Percentiles rank a stretch among this genome's conserved stretches.
Conservation (phyloP, 1,284 basidiomycete genomes). For the Agroathelia rolfsii region DNA sequence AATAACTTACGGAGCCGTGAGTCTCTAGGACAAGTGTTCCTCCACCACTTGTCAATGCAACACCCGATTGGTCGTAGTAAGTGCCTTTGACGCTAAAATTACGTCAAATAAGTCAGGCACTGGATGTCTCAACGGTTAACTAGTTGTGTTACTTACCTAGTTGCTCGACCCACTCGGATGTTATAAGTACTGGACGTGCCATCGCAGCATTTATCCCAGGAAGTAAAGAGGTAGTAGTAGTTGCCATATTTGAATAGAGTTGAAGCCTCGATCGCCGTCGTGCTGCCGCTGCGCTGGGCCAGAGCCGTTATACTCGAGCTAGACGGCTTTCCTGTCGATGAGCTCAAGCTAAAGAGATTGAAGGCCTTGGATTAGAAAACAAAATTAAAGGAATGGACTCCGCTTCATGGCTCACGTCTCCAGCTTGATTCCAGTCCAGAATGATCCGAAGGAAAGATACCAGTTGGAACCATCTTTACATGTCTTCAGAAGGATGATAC, state of each 20-base stretch:
- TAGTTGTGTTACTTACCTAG: slow-evolving; percentile 28
- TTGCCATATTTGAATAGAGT: slow-evolving; percentile 32
- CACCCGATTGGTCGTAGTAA: slow-evolving; percentile 38
- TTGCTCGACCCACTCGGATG: slow-evolving; percentile 43
- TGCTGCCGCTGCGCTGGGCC: slow-evolving; percentile 31
- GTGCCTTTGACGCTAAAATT: slow-evolving; percentile 28
- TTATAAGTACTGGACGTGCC: slow-evolving; percentile 48
- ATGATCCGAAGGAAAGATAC: slow-evolving; percentile 40
- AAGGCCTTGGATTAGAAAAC: slow-evolving; percentile 1
- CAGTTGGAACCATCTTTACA: slow-evolving; percentile 28
- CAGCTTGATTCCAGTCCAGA: slow-evolving; percentile 41
- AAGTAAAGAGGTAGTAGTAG: slow-evolving; percentile 48
- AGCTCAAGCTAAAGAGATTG: slow-evolving; percentile 23
- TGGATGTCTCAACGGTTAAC: slow-evolving; percentile 1
- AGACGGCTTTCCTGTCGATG: slow-evolving; percentile 33
- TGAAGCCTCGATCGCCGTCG: slow-evolving; percentile 38
- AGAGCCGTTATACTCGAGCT: slow-evolving; percentile 30
- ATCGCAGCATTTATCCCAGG: slow-evolving; percentile 46
- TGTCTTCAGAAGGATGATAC: slow-evolving; percentile 1
- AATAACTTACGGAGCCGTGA: slow-evolving; percentile 32
- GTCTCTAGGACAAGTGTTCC: slow-evolving; percentile 41
- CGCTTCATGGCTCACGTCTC: slow-evolving; percentile 20
- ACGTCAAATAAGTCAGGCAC: slow-evolving; percentile 2
- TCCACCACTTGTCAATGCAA: slow-evolving; percentile 35
- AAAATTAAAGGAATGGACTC: slow-evolving; percentile 7